phyloP scores from a whole-genome alignment of 2,329 filamentous ascomycete species.

The Hypomyces rosellus region DNA sequence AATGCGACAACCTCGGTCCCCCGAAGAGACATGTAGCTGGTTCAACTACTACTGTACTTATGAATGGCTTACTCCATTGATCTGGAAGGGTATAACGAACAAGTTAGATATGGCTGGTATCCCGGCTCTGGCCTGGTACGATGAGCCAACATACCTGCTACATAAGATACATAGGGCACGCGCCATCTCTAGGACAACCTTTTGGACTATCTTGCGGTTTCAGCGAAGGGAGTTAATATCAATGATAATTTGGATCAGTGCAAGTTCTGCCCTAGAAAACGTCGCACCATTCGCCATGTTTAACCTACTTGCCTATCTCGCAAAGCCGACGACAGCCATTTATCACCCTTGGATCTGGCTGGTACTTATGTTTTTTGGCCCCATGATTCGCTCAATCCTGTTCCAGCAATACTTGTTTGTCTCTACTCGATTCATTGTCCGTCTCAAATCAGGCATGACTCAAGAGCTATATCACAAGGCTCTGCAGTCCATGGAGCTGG shows the following conservation, averaged over 20 bases:
- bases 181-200: slow-evolving; percentile 35
- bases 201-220: slow-evolving; percentile 40
- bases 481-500: slow-evolving; percentile 49
- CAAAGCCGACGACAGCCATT: slow-evolving; percentile 35
- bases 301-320: slow-evolving; percentile 45
- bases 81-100: slow-evolving; percentile 40
- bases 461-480: slow-evolving; percentile 53
- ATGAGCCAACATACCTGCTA: slow-evolving; percentile 45
- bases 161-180: slow-evolving; percentile 38
- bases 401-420: slow-evolving; percentile 54
- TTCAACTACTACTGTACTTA: slow-evolving; percentile 46
- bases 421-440: slow-evolving; percentile 49
- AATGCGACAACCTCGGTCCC: slow-evolving; percentile 35
- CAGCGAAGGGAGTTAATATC: slow-evolving; percentile 35
- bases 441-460: slow-evolving; percentile 50
- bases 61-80: slow-evolving; percentile 43
- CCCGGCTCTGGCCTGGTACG: slow-evolving; percentile 47
- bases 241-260: slow-evolving; percentile 38
- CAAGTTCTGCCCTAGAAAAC: slow-evolving; percentile 39
- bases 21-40: slow-evolving; percentile 50
- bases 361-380: slow-evolving; percentile 46
- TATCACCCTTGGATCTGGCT: slow-evolving; percentile 49
- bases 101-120: slow-evolving; percentile 42
- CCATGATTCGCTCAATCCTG: slow-evolving; percentile 39
- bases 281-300: slow-evolving; percentile 49